phyloP scores from a whole-genome alignment of 1,284 basidiomycete species.

The Apiotrichum mycotoxinovorans region DNA sequence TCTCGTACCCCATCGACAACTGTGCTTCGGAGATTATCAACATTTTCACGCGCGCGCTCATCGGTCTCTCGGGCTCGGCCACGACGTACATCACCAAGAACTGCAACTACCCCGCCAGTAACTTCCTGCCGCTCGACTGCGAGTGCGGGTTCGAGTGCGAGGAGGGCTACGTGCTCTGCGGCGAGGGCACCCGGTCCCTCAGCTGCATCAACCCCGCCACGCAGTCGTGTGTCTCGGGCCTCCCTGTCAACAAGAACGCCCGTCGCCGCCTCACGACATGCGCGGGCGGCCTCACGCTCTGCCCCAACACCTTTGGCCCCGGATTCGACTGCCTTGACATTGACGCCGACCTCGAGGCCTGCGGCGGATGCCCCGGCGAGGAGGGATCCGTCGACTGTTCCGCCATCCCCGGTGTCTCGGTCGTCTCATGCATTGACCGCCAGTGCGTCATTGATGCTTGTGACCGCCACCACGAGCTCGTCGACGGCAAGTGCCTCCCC shows the following conservation, averaged over 20 bases:
- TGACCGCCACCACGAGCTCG: neutral
- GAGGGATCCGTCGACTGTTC: constrained; percentile 52
- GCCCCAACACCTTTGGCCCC: neutral
- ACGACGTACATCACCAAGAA: neutral
- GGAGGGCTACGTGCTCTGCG: neutral
- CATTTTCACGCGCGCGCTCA: neutral
- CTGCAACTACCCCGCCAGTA: neutral
- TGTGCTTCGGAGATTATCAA: neutral
- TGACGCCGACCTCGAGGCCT: constrained; percentile 1
- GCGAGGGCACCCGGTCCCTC: neutral
- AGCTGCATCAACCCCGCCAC: constrained; percentile 6
- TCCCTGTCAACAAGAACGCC: neutral
- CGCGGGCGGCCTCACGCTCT: neutral
- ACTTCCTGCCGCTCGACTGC: neutral
- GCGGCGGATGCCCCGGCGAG: constrained; percentile 1
- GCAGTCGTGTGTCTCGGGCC: constrained; percentile 2
- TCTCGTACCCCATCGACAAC: too few species aligned
- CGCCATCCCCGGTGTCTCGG: constrained; percentile 54
- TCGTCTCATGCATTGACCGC: constrained; percentile 55
- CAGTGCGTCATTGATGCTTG: constrained; percentile 38
- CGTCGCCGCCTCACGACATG: neutral
- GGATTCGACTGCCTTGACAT: constrained; percentile 3
- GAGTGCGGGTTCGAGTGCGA: neutral
- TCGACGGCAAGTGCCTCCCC: neutral
- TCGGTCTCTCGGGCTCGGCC: neutral